These are phyloP conservation scores for Coemansia sp. DNA, from an alignment of 192 early-diverging fungal species.

Conservation along the genomic window DNA sequence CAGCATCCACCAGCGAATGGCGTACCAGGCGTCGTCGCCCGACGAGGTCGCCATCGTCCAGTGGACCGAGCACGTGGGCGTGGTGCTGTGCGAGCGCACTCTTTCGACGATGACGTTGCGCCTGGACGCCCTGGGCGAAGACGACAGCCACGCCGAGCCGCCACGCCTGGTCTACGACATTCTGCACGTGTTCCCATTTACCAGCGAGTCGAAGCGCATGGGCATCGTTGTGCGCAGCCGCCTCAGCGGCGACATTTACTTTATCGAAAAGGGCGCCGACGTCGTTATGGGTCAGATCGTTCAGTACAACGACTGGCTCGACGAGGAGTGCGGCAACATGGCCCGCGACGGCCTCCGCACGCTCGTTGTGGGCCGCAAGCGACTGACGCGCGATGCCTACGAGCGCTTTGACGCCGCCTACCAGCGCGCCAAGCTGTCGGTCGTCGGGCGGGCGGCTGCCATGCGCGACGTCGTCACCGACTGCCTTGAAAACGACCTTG, in stretches of 20 bases:
- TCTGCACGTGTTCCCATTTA: conserved; percentile 97
- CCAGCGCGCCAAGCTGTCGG: conserved; percentile 71
- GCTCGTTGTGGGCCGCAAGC: conserved; percentile 86
- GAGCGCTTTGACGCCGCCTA: conserved; percentile 66
- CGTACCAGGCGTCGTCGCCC: conserved; percentile 94
- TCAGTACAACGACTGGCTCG: conserved; percentile 93
- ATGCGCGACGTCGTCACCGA: conserved; percentile 69
- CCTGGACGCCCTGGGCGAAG: conserved; percentile 46
- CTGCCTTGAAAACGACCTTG: conserved; percentile 82
- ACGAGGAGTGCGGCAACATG: conserved; percentile 98
- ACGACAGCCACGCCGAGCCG: conserved; percentile 29
- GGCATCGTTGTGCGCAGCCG: conserved; percentile 84
- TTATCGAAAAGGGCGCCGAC: conserved; percentile 96
- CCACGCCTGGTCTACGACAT: conserved; percentile 70
- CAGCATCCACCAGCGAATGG: conserved; percentile 34
- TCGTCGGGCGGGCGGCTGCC: conserved; percentile 69
- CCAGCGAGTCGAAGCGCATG: conserved; percentile 98
- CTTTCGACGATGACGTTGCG: conserved; percentile 68
- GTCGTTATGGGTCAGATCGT: conserved; percentile 88
- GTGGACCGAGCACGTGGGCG: conserved; percentile 88
- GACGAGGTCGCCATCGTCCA: conserved; percentile 96
- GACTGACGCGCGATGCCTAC: conserved; percentile 74
- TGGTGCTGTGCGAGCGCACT: conserved; percentile 80
- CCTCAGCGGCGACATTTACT: conserved; percentile 74
- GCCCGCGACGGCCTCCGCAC: conserved; percentile 94